phyloP scores from a whole-genome alignment of 2,329 filamentous ascomycete genomes.

The Pestalotiopsis sp. region DNA sequence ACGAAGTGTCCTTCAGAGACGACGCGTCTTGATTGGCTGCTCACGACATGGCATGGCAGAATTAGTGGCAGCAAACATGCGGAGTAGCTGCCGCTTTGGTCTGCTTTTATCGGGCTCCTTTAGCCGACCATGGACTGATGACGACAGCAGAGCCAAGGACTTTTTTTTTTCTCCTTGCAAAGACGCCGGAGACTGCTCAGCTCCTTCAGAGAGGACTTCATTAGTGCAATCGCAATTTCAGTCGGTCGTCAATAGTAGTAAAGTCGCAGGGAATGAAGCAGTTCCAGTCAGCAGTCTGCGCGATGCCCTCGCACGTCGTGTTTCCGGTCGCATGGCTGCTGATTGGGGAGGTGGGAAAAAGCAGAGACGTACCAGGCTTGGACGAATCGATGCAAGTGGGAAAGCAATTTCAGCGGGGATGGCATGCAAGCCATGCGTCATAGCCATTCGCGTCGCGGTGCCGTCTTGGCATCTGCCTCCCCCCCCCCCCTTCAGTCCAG shows the following conservation, averaged over 20 bases:
- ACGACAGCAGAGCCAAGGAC: slow-evolving; percentile 2
- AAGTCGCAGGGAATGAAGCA: background rate
- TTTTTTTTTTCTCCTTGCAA: background rate
- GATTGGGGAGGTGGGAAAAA: background rate
- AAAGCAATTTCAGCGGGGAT: slow-evolving; percentile 14
- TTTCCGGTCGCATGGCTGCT: slow-evolving; percentile 1
- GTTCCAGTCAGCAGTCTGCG: background rate
- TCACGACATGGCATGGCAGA: background rate
- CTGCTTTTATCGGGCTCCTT: background rate
- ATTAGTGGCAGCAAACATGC: slow-evolving; percentile 1
- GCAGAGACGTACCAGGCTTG: background rate
- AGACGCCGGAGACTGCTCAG: background rate
- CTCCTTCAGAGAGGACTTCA: background rate
- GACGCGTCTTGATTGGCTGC: background rate
- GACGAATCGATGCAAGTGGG: slow-evolving; percentile 1
- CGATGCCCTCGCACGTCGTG: background rate
- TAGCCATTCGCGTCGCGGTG: slow-evolving; percentile 10
- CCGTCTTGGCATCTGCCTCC: background rate
- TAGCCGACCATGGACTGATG: slow-evolving; percentile 4
- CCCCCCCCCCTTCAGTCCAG: background rate
- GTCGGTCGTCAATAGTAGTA: background rate
- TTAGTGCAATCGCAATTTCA: background rate
- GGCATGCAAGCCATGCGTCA: slow-evolving; percentile 12
- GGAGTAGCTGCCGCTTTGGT: slow-evolving; percentile 7
- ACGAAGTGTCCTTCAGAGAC: background rate